A percentile compares a stretch with the other conserved stretches of the same genome.
Evolutionary conservation across 805 yeast genomes (phyloP).

Genomic region (Scheffersomyces ergatensis): DNA sequence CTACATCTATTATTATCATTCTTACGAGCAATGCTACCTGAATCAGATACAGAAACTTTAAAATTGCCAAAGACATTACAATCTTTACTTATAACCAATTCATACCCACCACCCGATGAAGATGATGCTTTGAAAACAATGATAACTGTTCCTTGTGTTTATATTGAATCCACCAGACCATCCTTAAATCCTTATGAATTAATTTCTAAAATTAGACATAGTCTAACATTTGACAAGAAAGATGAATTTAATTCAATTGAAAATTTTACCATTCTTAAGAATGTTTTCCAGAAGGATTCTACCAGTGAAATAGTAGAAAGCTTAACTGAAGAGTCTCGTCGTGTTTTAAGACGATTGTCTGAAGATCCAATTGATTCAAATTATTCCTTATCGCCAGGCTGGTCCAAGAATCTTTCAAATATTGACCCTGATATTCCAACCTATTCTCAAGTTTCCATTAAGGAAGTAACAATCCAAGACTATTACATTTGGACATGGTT

Average conservation of each 20-base stretch:
- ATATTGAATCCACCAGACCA: slow-evolving; percentile 50
- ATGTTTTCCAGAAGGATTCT: slow-evolving; percentile 59
- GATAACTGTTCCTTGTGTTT: slow-evolving; percentile 61
- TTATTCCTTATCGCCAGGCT: slow-evolving; percentile 39
- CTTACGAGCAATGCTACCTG: slow-evolving; percentile 73
- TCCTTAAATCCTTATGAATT: slow-evolving; percentile 56
- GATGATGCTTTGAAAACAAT: slow-evolving; percentile 32
- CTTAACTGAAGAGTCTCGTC: slow-evolving; percentile 70
- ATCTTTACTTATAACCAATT: slow-evolving; percentile 57
- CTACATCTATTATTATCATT: slow-evolving; percentile 78
- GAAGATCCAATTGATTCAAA: slow-evolving; percentile 35
- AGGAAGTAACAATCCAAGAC: slow-evolving; percentile 74
- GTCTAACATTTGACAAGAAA: slow-evolving; percentile 67
- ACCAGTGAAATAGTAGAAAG: slow-evolving; percentile 56
- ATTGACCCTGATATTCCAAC: slow-evolving; percentile 29
- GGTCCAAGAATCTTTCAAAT: slow-evolving; percentile 21
- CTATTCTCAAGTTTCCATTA: slow-evolving; percentile 39
- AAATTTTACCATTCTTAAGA: slow-evolving; percentile 71
- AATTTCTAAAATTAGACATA: slow-evolving; percentile 44
- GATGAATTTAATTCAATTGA: slow-evolving; percentile 71
- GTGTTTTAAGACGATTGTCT: slow-evolving; percentile 45
- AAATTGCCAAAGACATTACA: slow-evolving; percentile 68
- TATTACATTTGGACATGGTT: slow-evolving; percentile 93
- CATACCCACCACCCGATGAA: slow-evolving; percentile 69
- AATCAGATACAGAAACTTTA: slow-evolving; percentile 54